Base-by-base conservation (phyloP, 2,329 filamentous ascomycete species). In the Aspergillaceae sp. region DNA sequence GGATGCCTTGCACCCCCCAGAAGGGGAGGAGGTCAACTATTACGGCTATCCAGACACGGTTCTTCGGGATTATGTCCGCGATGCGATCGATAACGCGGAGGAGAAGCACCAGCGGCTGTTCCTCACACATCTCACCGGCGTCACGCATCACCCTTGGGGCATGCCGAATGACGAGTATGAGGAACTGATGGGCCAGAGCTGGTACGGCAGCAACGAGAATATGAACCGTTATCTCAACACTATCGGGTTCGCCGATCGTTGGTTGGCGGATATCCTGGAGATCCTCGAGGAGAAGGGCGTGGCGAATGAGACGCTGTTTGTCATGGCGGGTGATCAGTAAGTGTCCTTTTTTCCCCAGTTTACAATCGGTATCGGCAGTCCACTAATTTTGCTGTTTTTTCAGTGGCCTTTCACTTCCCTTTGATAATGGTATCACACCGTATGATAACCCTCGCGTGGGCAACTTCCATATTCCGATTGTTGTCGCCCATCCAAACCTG, bases 301-400 rank as follows among this genome's bases (percentile, higher is more conserved):
- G 4, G 56, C 54, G 5, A 49, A 65, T 40, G 61, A 66, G 49
- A 66, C 63, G 4, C 50, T 66, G n/a, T 35, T 66, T 6, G 55
- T 61, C 29, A 61, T 65, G 56, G 56, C 60, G 3, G 63, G 63
- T 32, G 63, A 66, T 41, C 63, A 66, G 57, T 60, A 57, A 38
- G 57, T 57, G 0, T 4, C 8, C 8, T 19, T 7, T 19, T 29
- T n/a, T 19, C n/a, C 36, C n/a, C 19, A 19, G 7, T n/a, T 10
- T 38, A 29, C 3, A 8, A 27, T 27, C 26, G 19, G 19, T 19
- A 19, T 19, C 19, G 19, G 19, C 19, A 19, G 19, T 19, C 19
- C 1, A 19, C 19, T 19, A 19, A 19, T 19, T 19, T 19, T 19
- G 19, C 19, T 19, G 19, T 19, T 19, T 26, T 8, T 38, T 4